A percentile compares a stretch with the other conserved stretches of the same genome.
Conservation (phyloP, 805 yeast species). For the Yamadazyma paraphyllophila region DNA sequence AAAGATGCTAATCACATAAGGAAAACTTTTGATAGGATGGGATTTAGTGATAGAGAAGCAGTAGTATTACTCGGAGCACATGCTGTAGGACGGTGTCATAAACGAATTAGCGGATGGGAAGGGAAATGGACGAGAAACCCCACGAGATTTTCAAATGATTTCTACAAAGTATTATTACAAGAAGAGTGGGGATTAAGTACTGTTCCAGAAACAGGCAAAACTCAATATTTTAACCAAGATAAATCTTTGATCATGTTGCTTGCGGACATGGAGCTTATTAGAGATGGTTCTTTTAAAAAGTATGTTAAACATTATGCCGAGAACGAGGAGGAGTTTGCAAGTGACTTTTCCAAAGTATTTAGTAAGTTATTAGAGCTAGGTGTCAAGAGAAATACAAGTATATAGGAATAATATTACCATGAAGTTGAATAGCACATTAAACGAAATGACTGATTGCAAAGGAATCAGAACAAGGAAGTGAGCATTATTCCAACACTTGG, state of each 20-base stretch:
- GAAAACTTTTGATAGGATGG: conserved; percentile 47
- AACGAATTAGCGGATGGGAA: conserved; percentile 70
- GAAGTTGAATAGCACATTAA: background rate
- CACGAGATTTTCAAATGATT: conserved; percentile 71
- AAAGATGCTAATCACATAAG: conserved; percentile 46
- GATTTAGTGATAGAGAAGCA: conserved; percentile 67
- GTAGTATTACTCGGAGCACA: conserved; percentile 77
- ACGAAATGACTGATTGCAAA: too few species aligned
- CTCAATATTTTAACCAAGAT: conserved; percentile 60
- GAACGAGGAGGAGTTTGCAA: conserved; percentile 59
- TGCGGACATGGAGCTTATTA: conserved; percentile 69
- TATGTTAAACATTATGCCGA: conserved; percentile 69
- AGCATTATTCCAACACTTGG: background rate
- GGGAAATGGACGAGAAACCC: conserved; percentile 91
- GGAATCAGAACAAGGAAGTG: too few species aligned
- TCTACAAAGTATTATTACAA: conserved; percentile 43
- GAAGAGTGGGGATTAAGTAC: conserved; percentile 48
- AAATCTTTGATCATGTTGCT: conserved; percentile 80
- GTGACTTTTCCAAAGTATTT: conserved; percentile 65
- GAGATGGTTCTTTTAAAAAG: conserved; percentile 55
- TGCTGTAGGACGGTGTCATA: conserved; percentile 73
- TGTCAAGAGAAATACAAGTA: conserved; percentile 31
- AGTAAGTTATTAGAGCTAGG: conserved; percentile 76
- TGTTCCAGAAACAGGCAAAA: conserved; percentile 50
- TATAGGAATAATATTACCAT: background rate